Conservation (phyloP, 192 early-diverging fungal genomes). For the Polychytrium aggregatum region DNA sequence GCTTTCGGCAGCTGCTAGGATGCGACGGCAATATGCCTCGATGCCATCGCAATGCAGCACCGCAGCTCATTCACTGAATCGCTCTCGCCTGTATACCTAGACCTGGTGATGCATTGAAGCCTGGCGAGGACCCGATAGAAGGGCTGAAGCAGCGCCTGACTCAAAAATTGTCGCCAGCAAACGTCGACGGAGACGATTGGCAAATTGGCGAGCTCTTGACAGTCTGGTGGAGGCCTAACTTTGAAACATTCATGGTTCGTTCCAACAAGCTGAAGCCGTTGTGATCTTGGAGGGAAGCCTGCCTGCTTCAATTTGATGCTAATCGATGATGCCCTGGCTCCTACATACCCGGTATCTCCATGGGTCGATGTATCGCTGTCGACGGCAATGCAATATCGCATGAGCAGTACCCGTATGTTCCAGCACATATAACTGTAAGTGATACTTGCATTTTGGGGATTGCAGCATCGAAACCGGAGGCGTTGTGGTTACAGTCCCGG, state of each 20-base stretch:
- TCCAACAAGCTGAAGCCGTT: background rate
- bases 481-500: too few species aligned
- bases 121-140: constrained; percentile 63
- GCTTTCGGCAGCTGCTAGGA: too few species aligned
- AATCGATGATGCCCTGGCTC: constrained; percentile 1
- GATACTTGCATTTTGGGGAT: too few species aligned
- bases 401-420: constrained; percentile 70
- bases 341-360: too few species aligned
- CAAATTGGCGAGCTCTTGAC: constrained; percentile 62
- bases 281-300: too few species aligned
- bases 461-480: too few species aligned
- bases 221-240: constrained; percentile 66
- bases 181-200: constrained; percentile 38
- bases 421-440: constrained; percentile 58
- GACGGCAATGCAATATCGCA: too few species aligned
- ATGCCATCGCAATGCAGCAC: too few species aligned
- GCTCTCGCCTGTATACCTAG: constrained; percentile 19
- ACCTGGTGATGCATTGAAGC: constrained; percentile 59
- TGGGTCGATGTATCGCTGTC: too few species aligned
- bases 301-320: too few species aligned
- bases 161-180: constrained; percentile 42
- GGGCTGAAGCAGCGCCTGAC: constrained; percentile 53
- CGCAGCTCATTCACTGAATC: too few species aligned
- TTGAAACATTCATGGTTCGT: constrained; percentile 64
- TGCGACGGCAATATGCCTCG: too few species aligned